These are phyloP conservation scores for Aurinia saxatilis DNA, from an alignment of 345 rosid species.

Conservation along the genomic window DNA sequence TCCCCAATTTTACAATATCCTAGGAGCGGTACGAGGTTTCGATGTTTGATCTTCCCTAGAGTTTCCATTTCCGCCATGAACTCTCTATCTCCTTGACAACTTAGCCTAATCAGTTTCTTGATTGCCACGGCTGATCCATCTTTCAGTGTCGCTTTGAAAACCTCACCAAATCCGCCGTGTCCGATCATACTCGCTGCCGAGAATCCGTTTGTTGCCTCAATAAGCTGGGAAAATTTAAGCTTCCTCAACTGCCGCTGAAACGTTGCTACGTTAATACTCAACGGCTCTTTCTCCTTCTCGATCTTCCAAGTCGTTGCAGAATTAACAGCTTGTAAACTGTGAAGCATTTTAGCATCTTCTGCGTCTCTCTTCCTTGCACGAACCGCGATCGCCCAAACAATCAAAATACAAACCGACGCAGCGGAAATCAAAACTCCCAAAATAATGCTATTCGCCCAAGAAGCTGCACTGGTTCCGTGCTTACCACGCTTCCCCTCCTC, in stretches of 20 bases:
- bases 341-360: constrained; percentile 78
- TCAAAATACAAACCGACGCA: constrained; percentile 71
- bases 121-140: constrained; percentile 92
- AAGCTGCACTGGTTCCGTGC: constrained; percentile 33
- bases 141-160: constrained; percentile 85
- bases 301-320: constrained; percentile 97
- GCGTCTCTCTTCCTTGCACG: constrained; percentile 73
- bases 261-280: constrained; percentile 90
- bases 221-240: constrained; percentile 88
- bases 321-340: constrained; percentile 67
- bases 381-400: constrained; percentile 84
- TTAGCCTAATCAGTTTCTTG: constrained; percentile 81
- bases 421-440: constrained; percentile 75
- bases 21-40: constrained; percentile 79
- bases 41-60: constrained; percentile 86
- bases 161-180: constrained; percentile 88
- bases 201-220: constrained; percentile 90
- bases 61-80: constrained; percentile 99
- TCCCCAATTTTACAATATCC: constrained; percentile 94
- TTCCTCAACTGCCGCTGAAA: constrained; percentile 80
- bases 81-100: constrained; percentile 95
- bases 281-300: constrained; percentile 91
- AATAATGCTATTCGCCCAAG: constrained; percentile 82
- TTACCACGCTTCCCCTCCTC: constrained; percentile 32
- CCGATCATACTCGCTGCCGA: constrained; percentile 86